Conservation (phyloP, 2,329 filamentous ascomycete species). For the Rutstroemia sp. region DNA sequence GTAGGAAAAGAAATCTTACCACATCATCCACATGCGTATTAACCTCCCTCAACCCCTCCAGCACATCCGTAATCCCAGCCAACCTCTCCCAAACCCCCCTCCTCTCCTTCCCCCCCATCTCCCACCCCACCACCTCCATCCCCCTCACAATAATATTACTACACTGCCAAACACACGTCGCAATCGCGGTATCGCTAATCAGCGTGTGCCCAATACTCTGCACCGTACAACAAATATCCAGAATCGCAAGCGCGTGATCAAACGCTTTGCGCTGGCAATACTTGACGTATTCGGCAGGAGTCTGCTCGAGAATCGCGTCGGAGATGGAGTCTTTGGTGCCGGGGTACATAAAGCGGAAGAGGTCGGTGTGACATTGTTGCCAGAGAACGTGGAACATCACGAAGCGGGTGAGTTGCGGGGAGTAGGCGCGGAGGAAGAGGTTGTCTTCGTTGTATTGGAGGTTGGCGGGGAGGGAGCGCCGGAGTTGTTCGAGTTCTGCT, state of each 20-base stretch:
- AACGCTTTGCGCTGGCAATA: conserved; percentile 6
- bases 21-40: conserved; percentile 5
- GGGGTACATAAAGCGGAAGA: conserved; percentile 6
- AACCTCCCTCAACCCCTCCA: conserved; percentile 5
- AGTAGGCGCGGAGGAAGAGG: conserved; percentile 8
- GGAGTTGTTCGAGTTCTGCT: conserved; percentile 1
- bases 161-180: conserved; percentile 4
- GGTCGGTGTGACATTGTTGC: conserved; percentile 6
- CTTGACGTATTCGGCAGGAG: neutral
- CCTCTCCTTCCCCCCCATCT: neutral
- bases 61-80: neutral
- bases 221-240: conserved; percentile 5
- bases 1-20: neutral
- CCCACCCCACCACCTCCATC: neutral
- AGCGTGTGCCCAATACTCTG: conserved; percentile 6
- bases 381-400: conserved; percentile 7
- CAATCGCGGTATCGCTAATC: conserved; percentile 4
- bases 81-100: neutral
- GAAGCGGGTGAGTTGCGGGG: conserved; percentile 6
- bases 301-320: neutral
- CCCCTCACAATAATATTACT: conserved; percentile 6
- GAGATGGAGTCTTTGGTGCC: conserved; percentile 7
- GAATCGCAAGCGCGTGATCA: conserved; percentile 1
- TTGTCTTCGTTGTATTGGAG: conserved; percentile 9
- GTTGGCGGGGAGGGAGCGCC: neutral